A percentile compares a stretch with the other conserved stretches of the same genome.
Conservation (phyloP, 148 eudicot genomes). For the Fagopyrum tataricum region DNA sequence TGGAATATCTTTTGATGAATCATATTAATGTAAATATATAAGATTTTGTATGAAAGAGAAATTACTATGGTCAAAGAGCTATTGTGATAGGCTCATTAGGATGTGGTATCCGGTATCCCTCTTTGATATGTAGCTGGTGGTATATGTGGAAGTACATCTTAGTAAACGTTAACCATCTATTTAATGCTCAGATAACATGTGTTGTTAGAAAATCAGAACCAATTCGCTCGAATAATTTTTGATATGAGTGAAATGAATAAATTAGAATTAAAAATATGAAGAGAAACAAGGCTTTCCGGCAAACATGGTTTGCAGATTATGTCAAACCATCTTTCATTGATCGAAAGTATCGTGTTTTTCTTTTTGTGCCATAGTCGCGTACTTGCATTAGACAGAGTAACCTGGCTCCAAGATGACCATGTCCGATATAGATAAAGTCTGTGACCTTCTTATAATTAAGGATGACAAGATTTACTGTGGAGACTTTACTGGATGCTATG, state of each 20-base stretch:
- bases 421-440: not conserved
- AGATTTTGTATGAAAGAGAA: not conserved
- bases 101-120: not conserved
- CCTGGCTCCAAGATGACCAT: not conserved
- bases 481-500: not conserved
- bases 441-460: not conserved
- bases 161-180: not conserved
- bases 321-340: not conserved
- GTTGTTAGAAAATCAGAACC: not conserved
- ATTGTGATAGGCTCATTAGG: no score
- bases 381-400: not conserved
- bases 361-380: not conserved
- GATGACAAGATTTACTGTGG: not conserved
- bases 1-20: not conserved
- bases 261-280: not conserved
- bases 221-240: not conserved
- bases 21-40: not conserved
- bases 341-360: not conserved
- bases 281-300: not conserved
- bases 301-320: not conserved
- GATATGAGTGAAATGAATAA: not conserved
- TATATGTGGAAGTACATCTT: not conserved
- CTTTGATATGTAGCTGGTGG: not conserved
- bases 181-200: not conserved
- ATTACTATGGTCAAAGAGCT: not conserved